These are phyloP conservation scores for Leptographium lundbergii DNA, from an alignment of 2,329 filamentous ascomycete genomes.

Conservation along the genomic window DNA sequence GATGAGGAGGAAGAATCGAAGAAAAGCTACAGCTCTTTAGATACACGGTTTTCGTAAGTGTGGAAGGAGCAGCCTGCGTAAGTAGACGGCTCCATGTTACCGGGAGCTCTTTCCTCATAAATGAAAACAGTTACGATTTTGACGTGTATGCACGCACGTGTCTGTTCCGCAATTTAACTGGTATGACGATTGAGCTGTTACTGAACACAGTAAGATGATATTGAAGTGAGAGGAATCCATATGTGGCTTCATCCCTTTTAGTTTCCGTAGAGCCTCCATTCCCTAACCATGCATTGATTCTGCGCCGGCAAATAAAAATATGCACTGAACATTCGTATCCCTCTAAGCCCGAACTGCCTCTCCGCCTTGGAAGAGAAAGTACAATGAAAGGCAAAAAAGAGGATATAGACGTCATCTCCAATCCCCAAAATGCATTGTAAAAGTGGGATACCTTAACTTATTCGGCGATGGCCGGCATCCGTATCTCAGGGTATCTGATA, in stretches of 20 bases:
- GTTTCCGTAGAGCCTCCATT: background rate
- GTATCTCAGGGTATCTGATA: background rate
- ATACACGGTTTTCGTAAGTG: background rate
- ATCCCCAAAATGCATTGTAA: background rate
- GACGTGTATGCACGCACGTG: constrained; percentile 7
- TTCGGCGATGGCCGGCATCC: background rate
- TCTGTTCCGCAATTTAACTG: background rate
- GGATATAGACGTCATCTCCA: background rate
- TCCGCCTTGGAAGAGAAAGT: background rate
- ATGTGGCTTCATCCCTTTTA: background rate
- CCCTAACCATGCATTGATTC: background rate
- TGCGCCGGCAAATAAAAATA: background rate
- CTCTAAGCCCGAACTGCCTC: background rate
- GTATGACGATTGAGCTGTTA: background rate
- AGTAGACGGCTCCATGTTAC: background rate
- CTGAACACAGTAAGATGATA: background rate
- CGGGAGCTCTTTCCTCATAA: constrained; percentile 1
- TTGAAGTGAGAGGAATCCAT: background rate
- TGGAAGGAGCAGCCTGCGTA: background rate
- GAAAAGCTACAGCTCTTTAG: background rate
- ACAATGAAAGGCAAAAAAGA: background rate
- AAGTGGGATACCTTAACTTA: background rate
- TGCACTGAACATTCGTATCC: background rate
- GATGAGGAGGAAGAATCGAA: too few species aligned
- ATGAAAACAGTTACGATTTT: background rate